Evolutionary conservation across 148 eudicot genomes (phyloP), one percentile per base, ranked within the genome.

Genomic region (Rhododendron molle): DNA sequence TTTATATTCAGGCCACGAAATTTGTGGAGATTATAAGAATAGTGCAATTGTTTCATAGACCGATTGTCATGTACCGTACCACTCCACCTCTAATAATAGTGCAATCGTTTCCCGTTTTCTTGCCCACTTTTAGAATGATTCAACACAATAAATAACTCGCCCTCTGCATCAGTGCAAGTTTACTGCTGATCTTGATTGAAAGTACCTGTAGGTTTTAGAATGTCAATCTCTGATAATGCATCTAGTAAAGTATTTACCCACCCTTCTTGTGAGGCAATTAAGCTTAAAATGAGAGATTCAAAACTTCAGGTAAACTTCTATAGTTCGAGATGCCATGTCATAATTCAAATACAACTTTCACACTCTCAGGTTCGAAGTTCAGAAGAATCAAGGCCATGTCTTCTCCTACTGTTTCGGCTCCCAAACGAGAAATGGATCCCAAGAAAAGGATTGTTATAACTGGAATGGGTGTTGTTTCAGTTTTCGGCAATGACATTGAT

Each of bases 351-450:
- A 13, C 54, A 11, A 14, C n/a, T 46, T 84, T 58, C 44, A 46
- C 58, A 11, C 49, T 73, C 67, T 69, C 87, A 87, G 93, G 85
- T 46, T 40, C 89, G 60, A 88, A 88, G 77, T 80, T 86, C 54
- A 73, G 89, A 85, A 81, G 76, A 62, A 83, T 91, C 83, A 89
- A 82, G 85, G 91, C 93, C 20, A 28, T 91, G 88, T 83, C 87
- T 69, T 62, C 89, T 73, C 85, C 89, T 20, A 85, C 89, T 14
- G 84, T 83, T 73, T 85, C 90, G 20, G 88, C 93, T 76, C 93
- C 93, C 9, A 89, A 86, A 83, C 58, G 91, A 65, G 93, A 91
- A 74, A 89, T 46, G 6, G 91, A 91, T 86, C 93, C 93, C 10
- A 91, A 89, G 84, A 89, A 91, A 85, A 82, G 91, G 76, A 46